Evolutionary conservation across 108 stramenopile species (phyloP).

Genomic region (Skeletonema grethae): DNA sequence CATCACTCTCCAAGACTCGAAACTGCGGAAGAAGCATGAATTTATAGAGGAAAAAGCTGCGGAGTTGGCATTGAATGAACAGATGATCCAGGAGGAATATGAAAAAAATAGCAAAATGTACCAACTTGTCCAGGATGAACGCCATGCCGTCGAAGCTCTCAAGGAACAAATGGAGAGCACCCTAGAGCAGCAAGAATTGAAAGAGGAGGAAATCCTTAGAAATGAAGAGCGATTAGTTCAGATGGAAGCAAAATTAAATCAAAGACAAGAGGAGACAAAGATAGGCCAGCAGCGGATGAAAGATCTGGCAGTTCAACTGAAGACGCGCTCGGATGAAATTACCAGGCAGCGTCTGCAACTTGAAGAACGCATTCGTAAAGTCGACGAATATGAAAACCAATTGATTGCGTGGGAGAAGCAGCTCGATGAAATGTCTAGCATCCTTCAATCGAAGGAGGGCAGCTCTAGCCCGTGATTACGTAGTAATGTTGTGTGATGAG

Average conservation of each 20-base stretch:
- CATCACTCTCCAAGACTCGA: constrained; percentile 37
- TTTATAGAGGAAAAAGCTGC: constrained; percentile 33
- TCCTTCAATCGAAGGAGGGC: constrained; percentile 19
- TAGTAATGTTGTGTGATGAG: neutral
- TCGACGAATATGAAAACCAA: constrained; percentile 38
- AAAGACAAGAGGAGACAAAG: constrained; percentile 34
- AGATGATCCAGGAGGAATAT: constrained; percentile 26
- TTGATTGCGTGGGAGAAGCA: constrained; percentile 45
- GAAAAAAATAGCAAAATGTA: constrained; percentile 29
- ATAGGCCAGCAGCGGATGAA: constrained; percentile 34
- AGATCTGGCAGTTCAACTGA: constrained; percentile 43
- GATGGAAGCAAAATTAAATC: constrained; percentile 28
- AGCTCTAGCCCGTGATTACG: neutral
- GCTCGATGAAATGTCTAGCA: constrained; percentile 40
- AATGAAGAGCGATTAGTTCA: constrained; percentile 29
- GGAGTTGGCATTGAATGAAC: constrained; percentile 24
- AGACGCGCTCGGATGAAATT: constrained; percentile 44
- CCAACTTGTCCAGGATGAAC: constrained; percentile 27
- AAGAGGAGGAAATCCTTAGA: constrained; percentile 31
- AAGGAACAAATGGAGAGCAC: constrained; percentile 33
- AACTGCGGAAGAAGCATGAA: constrained; percentile 38
- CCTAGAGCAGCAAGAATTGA: constrained; percentile 26
- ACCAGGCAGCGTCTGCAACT: constrained; percentile 30
- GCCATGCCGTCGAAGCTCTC: constrained; percentile 25
- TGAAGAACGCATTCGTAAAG: constrained; percentile 31